Percentiles rank a stretch among this genome's conserved stretches.
These are phyloP conservation scores for Seiridium cupressi DNA, from an alignment of 2,329 filamentous ascomycete species.

Conservation along the genomic window DNA sequence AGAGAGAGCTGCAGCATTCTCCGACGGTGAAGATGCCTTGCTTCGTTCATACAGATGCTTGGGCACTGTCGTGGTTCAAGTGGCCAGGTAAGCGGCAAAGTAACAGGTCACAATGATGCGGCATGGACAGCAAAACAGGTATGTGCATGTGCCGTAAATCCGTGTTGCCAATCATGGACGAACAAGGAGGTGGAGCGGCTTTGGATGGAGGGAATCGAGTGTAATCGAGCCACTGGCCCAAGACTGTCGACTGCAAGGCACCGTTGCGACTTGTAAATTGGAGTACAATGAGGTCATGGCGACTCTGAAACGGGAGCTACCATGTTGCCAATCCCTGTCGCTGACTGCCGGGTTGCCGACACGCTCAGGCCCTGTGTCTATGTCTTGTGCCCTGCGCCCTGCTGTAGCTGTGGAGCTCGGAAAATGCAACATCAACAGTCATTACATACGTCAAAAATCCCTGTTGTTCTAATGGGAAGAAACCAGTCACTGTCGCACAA, in stretches of 20 bases:
- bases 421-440: too few species aligned
- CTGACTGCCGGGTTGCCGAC: conserved; percentile 1
- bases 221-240: neutral
- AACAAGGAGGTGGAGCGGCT: neutral
- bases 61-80: neutral
- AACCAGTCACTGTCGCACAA: too few species aligned
- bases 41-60: neutral
- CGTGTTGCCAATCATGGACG: neutral
- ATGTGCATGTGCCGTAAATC: neutral
- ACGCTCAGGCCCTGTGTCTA: neutral
- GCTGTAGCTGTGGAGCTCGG: too few species aligned
- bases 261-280: neutral
- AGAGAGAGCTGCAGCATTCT: neutral
- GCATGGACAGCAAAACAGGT: neutral
- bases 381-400: too few species aligned
- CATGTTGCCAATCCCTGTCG: neutral
- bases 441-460: too few species aligned
- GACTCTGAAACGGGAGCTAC: neutral
- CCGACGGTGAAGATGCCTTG: neutral
- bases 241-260: neutral
- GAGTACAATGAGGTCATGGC: conserved; percentile 4
- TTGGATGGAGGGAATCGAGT: neutral
- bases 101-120: neutral
- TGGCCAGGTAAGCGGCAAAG: neutral
- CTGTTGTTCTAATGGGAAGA: too few species aligned